These are phyloP conservation scores for Salix exigua DNA, from an alignment of 345 rosid genomes.

Conservation along the genomic window DNA sequence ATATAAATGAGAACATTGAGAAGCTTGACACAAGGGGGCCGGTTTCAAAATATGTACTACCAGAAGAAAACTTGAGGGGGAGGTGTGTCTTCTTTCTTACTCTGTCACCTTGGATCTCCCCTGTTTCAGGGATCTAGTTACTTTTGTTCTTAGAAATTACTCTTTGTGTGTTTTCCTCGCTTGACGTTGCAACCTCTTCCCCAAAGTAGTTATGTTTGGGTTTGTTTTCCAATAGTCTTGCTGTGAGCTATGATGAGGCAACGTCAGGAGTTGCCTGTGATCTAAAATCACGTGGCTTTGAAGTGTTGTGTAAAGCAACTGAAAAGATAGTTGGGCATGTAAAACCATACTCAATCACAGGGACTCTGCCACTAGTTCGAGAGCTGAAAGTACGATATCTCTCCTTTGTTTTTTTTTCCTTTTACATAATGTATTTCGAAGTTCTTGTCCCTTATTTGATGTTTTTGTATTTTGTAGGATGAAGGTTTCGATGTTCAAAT, in stretches of 20 bases:
- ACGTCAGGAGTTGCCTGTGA: constrained; percentile 85
- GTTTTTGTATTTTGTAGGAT: constrained; percentile 43
- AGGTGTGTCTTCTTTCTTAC: constrained; percentile 41
- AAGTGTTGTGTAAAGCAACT: constrained; percentile 84
- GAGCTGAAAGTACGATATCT: constrained; percentile 61
- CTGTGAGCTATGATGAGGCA: constrained; percentile 71
- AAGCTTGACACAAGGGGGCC: constrained; percentile 73
- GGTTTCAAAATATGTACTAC: constrained; percentile 78
- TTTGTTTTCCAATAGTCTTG: constrained; percentile 46
- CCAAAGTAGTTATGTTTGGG: neutral
- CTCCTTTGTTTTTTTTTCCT: neutral
- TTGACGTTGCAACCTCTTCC: neutral
- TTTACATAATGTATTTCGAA: neutral
- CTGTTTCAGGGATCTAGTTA: neutral
- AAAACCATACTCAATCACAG: constrained; percentile 91
- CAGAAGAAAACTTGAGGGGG: constrained; percentile 75
- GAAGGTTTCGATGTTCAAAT: constrained; percentile 98
- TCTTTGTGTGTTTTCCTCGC: neutral
- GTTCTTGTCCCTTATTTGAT: neutral
- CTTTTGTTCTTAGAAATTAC: constrained; percentile 5
- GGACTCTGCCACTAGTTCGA: constrained; percentile 87
- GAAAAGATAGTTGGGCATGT: constrained; percentile 85
- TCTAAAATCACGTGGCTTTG: constrained; percentile 83
- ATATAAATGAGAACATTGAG: constrained; percentile 70
- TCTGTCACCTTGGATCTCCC: neutral